phyloP scores from a whole-genome alignment of 2,329 filamentous ascomycete genomes.

The Setomelanomma holmii region DNA sequence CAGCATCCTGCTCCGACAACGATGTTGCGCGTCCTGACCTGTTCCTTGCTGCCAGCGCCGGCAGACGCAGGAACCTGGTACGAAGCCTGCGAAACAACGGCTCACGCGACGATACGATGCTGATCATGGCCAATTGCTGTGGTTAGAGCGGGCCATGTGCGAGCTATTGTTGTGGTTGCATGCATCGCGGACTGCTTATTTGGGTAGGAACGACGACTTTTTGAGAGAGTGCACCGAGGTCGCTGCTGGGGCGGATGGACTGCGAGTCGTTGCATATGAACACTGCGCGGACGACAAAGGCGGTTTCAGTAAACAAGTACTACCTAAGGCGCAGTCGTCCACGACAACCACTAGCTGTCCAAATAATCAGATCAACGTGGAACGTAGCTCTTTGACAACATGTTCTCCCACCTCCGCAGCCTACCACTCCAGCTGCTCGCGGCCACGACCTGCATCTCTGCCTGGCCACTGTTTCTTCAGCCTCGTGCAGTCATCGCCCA shows the following conservation, averaged over 20 bases:
- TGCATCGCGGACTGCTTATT: slow-evolving; percentile 8
- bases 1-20: slow-evolving; percentile 10
- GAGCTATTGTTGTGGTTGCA: slow-evolving; percentile 4
- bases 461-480: slow-evolving; percentile 35
- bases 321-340: too few relatives aligned
- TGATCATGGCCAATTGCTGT: slow-evolving; percentile 10
- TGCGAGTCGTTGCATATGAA: neutral
- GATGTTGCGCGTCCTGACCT: slow-evolving; percentile 4
- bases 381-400: too few relatives aligned
- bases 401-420: slow-evolving; percentile 29
- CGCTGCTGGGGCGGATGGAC: neutral
- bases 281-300: neutral
- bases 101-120: neutral
- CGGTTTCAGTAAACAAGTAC: neutral
- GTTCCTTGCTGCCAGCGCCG: neutral
- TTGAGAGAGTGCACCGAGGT: neutral
- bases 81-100: slow-evolving; percentile 1
- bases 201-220: neutral
- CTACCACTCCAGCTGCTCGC: slow-evolving; percentile 33
- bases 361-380: too few relatives aligned
- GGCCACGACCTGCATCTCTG: slow-evolving; percentile 26
- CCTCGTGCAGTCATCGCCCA: slow-evolving; percentile 54
- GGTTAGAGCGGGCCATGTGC: slow-evolving; percentile 10
- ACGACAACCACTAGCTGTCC: too few relatives aligned
- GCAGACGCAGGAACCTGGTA: slow-evolving; percentile 6